Evolutionary conservation across 1,284 basidiomycete species (phyloP).

Genomic region (Cutaneotrichosporon spelunceum): DNA sequence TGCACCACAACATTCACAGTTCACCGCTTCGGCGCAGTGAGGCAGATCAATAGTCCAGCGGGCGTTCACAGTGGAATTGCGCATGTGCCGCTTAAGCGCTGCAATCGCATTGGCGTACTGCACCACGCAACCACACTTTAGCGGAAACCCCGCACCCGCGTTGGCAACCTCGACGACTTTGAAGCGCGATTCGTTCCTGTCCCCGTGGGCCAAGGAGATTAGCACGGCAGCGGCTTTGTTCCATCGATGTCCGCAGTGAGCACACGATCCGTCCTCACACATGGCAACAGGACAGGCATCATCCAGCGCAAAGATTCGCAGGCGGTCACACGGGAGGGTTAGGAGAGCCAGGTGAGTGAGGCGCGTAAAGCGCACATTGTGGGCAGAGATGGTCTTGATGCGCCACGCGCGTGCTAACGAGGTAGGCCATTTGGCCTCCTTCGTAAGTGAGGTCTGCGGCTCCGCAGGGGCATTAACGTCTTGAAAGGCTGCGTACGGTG

Average conservation of each 20-base stretch:
- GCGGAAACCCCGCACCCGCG: slow-evolving; percentile 1
- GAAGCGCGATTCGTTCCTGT: background rate
- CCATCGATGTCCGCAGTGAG: background rate
- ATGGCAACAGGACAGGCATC: background rate
- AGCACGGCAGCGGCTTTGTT: background rate
- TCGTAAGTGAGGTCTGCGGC: background rate
- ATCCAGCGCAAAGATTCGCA: background rate
- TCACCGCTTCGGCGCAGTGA: background rate
- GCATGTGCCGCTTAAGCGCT: background rate
- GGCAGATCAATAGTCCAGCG: background rate
- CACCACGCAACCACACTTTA: background rate
- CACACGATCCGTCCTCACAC: background rate
- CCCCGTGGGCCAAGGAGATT: background rate
- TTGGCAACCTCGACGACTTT: slow-evolving; percentile 3
- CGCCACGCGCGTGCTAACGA: background rate
- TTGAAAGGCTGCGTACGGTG: background rate
- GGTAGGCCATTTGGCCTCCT: background rate
- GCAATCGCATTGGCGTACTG: background rate
- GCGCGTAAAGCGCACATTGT: slow-evolving; percentile 1
- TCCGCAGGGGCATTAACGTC: background rate
- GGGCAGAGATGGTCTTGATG: background rate
- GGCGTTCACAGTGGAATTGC: background rate
- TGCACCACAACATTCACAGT: slow-evolving; percentile 1
- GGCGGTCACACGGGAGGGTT: background rate
- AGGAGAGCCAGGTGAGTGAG: background rate